Evolutionary conservation across 352 stramenopile species (phyloP).

Genomic region (Achlya hypogyna): DNA sequence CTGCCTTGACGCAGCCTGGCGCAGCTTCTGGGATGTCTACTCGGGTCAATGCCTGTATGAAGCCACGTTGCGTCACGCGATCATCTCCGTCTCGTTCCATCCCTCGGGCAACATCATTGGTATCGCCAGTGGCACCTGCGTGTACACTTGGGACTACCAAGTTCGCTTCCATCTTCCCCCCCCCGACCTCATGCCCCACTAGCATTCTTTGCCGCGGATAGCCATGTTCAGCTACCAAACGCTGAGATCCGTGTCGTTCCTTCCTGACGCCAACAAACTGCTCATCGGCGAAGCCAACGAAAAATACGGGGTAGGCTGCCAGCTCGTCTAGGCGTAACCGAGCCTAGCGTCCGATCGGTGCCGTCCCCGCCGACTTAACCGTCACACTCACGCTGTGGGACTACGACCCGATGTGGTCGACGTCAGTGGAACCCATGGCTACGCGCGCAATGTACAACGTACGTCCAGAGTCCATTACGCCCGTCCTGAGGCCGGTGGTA

Average conservation of each 20-base stretch:
- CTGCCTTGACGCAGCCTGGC: neutral
- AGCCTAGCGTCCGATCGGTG: conserved; percentile 54
- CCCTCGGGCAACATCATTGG: conserved; percentile 89
- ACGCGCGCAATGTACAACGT: conserved; percentile 80
- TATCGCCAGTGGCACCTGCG: conserved; percentile 89
- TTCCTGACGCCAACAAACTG: conserved; percentile 83
- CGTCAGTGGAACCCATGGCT: conserved; percentile 52
- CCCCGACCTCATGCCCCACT: conserved; percentile 19
- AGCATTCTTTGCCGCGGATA: conserved; percentile 76
- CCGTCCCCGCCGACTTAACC: conserved; percentile 76
- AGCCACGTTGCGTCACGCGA: conserved; percentile 88
- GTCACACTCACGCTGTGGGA: conserved; percentile 94
- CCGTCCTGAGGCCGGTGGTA: neutral
- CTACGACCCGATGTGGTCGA: conserved; percentile 82
- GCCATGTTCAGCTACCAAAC: conserved; percentile 86
- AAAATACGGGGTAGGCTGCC: conserved; percentile 51
- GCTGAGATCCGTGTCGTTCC: conserved; percentile 91
- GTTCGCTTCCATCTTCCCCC: conserved; percentile 44
- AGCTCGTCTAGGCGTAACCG: neutral
- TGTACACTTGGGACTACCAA: conserved; percentile 95
- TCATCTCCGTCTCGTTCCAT: conserved; percentile 97
- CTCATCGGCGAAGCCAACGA: conserved; percentile 93
- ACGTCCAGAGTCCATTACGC: neutral
- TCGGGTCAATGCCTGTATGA: conserved; percentile 89
- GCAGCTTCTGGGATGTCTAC: conserved; percentile 82